phyloP scores from a whole-genome alignment of 108 stramenopile genomes.

The Skeletonema grethae region DNA sequence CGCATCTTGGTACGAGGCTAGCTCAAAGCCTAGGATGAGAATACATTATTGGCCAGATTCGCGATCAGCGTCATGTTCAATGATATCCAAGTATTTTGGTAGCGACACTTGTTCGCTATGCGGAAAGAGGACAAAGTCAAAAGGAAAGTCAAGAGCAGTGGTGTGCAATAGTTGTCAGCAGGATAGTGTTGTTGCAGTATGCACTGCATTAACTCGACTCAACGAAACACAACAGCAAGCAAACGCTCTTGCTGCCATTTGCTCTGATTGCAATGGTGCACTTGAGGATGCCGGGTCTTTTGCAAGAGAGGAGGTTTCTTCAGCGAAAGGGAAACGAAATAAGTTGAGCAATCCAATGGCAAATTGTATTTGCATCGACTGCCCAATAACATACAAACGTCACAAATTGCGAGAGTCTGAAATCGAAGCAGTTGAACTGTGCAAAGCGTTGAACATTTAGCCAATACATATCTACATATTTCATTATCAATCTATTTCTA shows the following conservation, averaged over 20 bases:
- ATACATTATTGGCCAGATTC: slow-evolving; percentile 86
- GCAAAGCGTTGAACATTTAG: slow-evolving; percentile 36
- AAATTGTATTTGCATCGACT: slow-evolving; percentile 86
- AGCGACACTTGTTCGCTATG: slow-evolving; percentile 80
- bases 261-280: slow-evolving; percentile 73
- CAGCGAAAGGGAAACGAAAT: slow-evolving; percentile 16
- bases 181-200: slow-evolving; percentile 47
- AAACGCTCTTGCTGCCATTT: slow-evolving; percentile 58
- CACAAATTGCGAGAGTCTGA: slow-evolving; percentile 69
- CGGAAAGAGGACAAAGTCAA: slow-evolving; percentile 66
- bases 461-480: background rate
- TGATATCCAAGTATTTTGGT: slow-evolving; percentile 86
- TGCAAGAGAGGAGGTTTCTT: slow-evolving; percentile 37
- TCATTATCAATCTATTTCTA: background rate
- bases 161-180: slow-evolving; percentile 65
- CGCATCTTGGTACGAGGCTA: slow-evolving; percentile 69
- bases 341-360: slow-evolving; percentile 67
- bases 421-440: slow-evolving; percentile 66
- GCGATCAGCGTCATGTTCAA: slow-evolving; percentile 57
- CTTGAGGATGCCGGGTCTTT: slow-evolving; percentile 71
- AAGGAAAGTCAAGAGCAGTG: slow-evolving; percentile 65
- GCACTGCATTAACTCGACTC: slow-evolving; percentile 54
- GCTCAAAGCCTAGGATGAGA: slow-evolving; percentile 79
- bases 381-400: slow-evolving; percentile 77
- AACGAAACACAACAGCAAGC: slow-evolving; percentile 58